phyloP scores from a whole-genome alignment of 768 basidiomycete species.

The Boletus edulis region DNA sequence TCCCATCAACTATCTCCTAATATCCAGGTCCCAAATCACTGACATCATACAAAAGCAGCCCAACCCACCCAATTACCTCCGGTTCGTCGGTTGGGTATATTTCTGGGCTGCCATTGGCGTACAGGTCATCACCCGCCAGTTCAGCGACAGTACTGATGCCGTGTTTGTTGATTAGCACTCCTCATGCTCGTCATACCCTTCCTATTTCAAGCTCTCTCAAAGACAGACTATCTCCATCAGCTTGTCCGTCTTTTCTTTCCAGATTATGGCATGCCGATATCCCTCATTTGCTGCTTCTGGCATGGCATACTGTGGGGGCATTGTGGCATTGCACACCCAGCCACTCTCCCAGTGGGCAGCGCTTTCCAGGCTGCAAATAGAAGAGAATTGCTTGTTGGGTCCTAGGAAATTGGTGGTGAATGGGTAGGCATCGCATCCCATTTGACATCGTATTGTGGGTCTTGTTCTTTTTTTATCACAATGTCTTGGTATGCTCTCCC shows the following conservation, averaged over 20 bases:
- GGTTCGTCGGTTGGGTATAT: constrained; percentile 92
- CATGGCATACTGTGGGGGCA: constrained; percentile 82
- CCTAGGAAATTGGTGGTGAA: constrained; percentile 85
- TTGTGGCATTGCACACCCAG: constrained; percentile 57
- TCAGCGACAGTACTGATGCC: constrained; percentile 43
- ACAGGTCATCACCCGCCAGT: constrained; percentile 77
- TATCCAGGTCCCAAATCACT: constrained; percentile 83
- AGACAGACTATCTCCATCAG: constrained; percentile 66
- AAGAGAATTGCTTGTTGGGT: constrained; percentile 79
- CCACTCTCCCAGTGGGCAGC: constrained; percentile 64
- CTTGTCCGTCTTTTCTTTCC: constrained; percentile 72
- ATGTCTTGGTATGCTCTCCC: constrained; percentile 36
- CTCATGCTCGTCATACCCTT: constrained; percentile 76
- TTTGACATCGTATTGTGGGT: constrained; percentile 90
- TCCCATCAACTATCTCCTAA: not conserved
- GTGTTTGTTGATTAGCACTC: constrained; percentile 65
- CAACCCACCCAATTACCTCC: constrained; percentile 72
- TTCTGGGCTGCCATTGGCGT: constrained; percentile 88
- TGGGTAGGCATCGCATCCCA: constrained; percentile 90
- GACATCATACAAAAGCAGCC: constrained; percentile 59
- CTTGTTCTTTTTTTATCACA: constrained; percentile 33
- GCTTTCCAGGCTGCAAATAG: constrained; percentile 72
- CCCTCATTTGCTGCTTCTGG: constrained; percentile 71
- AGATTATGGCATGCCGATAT: constrained; percentile 91
- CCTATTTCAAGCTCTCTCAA: constrained; percentile 66